Evolutionary conservation across 2,329 filamentous ascomycete genomes (phyloP), one percentile per base, ranked within the genome.

Genomic region (Davidsoniella australis): DNA sequence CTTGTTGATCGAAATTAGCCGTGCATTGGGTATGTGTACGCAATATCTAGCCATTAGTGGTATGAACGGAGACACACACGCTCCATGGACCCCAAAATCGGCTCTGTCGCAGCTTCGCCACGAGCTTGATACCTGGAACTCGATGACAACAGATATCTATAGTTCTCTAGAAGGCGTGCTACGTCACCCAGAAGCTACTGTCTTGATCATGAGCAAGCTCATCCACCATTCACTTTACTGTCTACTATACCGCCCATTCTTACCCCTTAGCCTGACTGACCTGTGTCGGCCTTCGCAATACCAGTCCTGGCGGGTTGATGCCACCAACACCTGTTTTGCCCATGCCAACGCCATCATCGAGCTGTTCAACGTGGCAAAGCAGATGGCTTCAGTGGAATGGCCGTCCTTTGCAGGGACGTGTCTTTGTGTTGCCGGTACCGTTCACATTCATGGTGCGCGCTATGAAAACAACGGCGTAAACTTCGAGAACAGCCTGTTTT

Each of bases 221-320:
- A 78, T 93, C 26, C 93, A 91, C 57, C 86, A 94, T 59, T 70
- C 91, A 12, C 80, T 91, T 41, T 84, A 93, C 63, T 93, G 85
- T 58, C 69, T 94, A 45, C 80, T 93, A 41, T 94, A 93, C 59
- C 76, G 86, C 14, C 85, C 85, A 0, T 94, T 94, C 62, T 68
- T 94, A 5, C 86, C 86, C 0, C 82, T 94, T 54, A 83, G 93
- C 61, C 69, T 93, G 3, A 76, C 81, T 20, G 86, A 93, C 61
- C 73, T 94, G 5, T 76, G 83, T 10, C 82, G 83, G 12, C 81
- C 76, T 0, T 83, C 83, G 1, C 85, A 93, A 58, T 84, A 93
- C 56, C 85, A 93, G 60, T 88, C 84, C 24, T 94, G 86, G 86
- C 86, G 93, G 60, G 89, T 93, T 44, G 85, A 93, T 60, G 85